Base-by-base conservation (phyloP, 179 eudicot genomes). In the Amaranthus tricolor region DNA sequence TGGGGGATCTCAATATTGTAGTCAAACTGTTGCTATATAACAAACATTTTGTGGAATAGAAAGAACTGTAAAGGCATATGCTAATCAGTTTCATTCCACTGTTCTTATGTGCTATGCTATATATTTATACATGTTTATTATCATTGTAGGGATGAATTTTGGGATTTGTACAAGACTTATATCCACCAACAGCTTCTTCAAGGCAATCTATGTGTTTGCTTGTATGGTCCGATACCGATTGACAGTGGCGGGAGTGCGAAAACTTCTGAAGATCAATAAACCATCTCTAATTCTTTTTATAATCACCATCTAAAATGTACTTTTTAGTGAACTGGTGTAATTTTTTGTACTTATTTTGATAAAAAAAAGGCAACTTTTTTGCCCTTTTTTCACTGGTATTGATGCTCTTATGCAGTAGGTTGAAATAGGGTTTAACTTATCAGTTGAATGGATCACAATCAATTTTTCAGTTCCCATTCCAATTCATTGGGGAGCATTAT, bases 101-200 rank as follows among this genome's bases (percentile, higher is more conserved):
- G 50, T 54, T 40, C 40, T 68, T 47, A 66, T 19, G 16, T 60
- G 66, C 17, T 9, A 43, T 51, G 61, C 14, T 13, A 61, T n/a
- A 16, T 54, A 54, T 59, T 49, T 7, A 64, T 64, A 57, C 12
- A 9, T 56, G 58, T 66, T 62, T 58, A 55, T 9, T 70, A 40
- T 74, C 74, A 69, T 80, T 44, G 24, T 88, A 93, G 98, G 81
- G 91, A 93, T 51, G 98, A 93, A 71, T 93, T 93, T 61, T 93
- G 98, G 98, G 91, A 89, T 71, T 78, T 93, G 82, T 91, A 88
- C 71, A 87, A 83, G 78, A 82, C 80, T 75, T 84, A 86, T 77
- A 86, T 93, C 68, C 98, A 93, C 75, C 85, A 85, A 71, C 84
- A 75, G 51, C 59, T 91, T 49, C 80, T 89, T 49, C 81, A 86